Conservation (phyloP, 1,284 basidiomycete species). For the Puccinia brachypodii region DNA sequence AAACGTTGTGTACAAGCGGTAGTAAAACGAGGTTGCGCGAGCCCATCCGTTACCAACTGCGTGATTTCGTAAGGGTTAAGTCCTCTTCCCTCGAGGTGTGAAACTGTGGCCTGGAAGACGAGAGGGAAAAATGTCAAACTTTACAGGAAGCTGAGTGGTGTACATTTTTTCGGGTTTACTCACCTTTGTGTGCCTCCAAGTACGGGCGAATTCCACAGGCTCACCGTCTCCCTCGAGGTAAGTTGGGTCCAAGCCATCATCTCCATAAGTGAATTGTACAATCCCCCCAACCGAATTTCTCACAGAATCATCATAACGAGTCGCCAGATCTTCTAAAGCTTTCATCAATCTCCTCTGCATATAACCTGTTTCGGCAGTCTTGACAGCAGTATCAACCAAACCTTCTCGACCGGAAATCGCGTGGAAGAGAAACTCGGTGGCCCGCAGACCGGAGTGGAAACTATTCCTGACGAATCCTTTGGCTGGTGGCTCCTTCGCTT, state of each 20-base stretch:
- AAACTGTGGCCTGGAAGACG: conserved; percentile 53
- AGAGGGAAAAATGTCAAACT: neutral
- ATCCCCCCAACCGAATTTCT: conserved; percentile 92
- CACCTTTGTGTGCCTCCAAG: conserved; percentile 85
- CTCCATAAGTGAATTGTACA: conserved; percentile 97
- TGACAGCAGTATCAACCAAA: conserved; percentile 77
- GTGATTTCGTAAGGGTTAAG: conserved; percentile 86
- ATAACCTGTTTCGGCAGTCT: conserved; percentile 80
- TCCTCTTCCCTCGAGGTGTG: conserved; percentile 63
- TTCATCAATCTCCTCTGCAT: conserved; percentile 99
- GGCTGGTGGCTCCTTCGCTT: conserved; percentile 91
- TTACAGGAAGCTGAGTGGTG: neutral
- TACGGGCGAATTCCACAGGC: conserved; percentile 83
- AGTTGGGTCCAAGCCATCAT: conserved; percentile 95
- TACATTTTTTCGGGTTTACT: conserved; percentile 32
- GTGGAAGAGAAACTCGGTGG: conserved; percentile 98
- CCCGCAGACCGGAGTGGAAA: conserved; percentile 90
- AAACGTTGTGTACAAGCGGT: conserved; percentile 67
- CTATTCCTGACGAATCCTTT: conserved; percentile 97
- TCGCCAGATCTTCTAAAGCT: conserved; percentile 93
- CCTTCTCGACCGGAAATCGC: conserved; percentile 99
- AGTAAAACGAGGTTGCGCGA: conserved; percentile 66
- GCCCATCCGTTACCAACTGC: conserved; percentile 69
- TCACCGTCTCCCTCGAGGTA: conserved; percentile 85
- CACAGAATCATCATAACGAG: conserved; percentile 96